Evolutionary conservation across 805 yeast species (phyloP), one percentile per base, ranked within the genome.

Genomic region (Candida sakaeoensis): DNA sequence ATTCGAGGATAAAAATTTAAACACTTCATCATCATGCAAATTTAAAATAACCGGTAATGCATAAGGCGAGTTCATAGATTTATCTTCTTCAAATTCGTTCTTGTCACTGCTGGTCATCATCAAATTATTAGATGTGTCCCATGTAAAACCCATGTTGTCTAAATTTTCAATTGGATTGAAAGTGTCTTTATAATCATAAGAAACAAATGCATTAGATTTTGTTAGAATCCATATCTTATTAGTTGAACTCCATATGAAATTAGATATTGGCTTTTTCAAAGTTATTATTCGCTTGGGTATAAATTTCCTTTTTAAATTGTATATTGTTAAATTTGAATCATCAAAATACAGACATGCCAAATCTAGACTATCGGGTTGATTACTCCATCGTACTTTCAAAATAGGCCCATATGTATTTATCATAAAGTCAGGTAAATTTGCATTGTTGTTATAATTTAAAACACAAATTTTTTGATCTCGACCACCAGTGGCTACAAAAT

Each of bases 401-500:
- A 91, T 83, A 0, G 96, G 85, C 12, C 83, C 83, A 7, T 93
- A 80, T 1, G 95, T 79, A 47, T 76, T 73, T 10, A 91, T 74
- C 10, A 80, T 80, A 48, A 75, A 75, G 24, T 86, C 91, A 0
- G 97, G 95, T 3, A 61, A 37, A 25, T 45, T 40, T 14, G 33
- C 17, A 6, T 22, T 9, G 12, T 65, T 70, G 2, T 64, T 57
- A 45, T 63, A 68, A 41, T 65, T 82, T 91, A 95, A 87, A 3
- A 85, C 79, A 45, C 85, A 87, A 25, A 85, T 69, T 49, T 80
- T 82, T 39, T 84, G 82, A 60, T 93, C 99, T 51, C 97, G 72
- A 6, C 99, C 99, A 12, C 97, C 97, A 15, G 96, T 86, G 4
- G 82, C 81, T 15, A 93, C 75, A 51, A 82, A 85, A 46, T 90